Conservation (phyloP, 371 early-diverging fungal species). For the Nematocida sp. region DNA sequence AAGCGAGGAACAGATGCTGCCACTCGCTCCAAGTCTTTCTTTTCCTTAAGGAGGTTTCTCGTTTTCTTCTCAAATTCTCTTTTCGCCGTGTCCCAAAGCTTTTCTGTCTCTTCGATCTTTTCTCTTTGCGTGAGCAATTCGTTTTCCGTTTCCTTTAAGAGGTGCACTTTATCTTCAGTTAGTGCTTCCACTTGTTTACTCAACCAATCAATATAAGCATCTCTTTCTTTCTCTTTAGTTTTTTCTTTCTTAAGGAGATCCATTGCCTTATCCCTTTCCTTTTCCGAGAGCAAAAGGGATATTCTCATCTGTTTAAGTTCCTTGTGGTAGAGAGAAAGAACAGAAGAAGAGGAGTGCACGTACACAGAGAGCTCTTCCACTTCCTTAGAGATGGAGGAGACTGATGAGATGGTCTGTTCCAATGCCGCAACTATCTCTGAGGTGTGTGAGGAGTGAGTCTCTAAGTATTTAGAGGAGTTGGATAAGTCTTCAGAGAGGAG, state of each 20-base stretch:
- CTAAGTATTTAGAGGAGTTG: too few relatives aligned
- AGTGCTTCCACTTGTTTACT: constrained; percentile 6
- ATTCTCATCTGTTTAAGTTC: constrained; percentile 26
- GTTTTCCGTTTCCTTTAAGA: constrained; percentile 25
- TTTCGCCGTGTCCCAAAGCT: constrained; percentile 3
- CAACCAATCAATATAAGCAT: not conserved
- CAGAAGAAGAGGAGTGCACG: not conserved
- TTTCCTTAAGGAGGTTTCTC: constrained; percentile 42
- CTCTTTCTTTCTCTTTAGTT: not conserved
- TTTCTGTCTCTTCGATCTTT: constrained; percentile 32
- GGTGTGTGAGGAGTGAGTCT: too few relatives aligned
- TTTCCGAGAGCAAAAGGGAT: not conserved
- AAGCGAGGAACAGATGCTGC: not conserved
- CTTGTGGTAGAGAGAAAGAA: constrained; percentile 16
- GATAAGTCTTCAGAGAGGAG: not conserved
- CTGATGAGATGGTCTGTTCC: not conserved
- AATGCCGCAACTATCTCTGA: not conserved
- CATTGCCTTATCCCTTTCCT: not conserved
- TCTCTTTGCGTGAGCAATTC: constrained; percentile 40
- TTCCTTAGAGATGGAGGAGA: not conserved
- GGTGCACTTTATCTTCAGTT: constrained; percentile 14
- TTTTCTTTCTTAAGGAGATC: not conserved
- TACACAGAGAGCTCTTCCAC: not conserved
- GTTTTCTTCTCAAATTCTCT: constrained; percentile 14
- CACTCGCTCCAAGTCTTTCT: constrained; percentile 30